phyloP scores from a whole-genome alignment of 306 rosid genomes.

The Medicago ruthenica region DNA sequence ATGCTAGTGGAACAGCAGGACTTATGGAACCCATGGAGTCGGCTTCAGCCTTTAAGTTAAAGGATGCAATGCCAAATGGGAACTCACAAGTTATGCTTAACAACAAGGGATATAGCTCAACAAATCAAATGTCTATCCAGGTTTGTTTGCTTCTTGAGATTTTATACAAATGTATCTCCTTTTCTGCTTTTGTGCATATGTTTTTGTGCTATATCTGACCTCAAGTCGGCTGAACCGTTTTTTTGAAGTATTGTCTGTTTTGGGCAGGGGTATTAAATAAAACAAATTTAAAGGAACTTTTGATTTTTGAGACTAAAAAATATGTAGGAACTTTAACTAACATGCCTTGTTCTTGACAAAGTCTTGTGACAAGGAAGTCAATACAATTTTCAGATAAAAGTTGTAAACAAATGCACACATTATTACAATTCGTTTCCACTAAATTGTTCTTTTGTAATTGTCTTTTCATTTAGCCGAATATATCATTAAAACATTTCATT shows the following conservation, averaged over 20 bases:
- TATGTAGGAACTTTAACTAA: background rate
- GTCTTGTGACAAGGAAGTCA: background rate
- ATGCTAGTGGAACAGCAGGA: slow-evolving; percentile 52
- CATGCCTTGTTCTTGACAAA: background rate
- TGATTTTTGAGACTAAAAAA: background rate
- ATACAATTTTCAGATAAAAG: too few species aligned
- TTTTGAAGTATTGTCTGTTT: too few species aligned
- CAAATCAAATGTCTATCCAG: slow-evolving; percentile 53
- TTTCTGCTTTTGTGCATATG: background rate
- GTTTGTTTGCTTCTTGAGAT: slow-evolving; percentile 44
- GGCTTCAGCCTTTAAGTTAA: slow-evolving; percentile 53
- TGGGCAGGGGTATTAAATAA: too few species aligned
- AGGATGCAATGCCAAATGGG: slow-evolving; percentile 54
- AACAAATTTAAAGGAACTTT: background rate
- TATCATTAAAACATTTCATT: background rate
- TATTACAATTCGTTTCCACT: background rate
- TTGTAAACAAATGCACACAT: background rate
- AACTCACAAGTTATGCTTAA: slow-evolving; percentile 51
- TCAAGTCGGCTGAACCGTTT: too few species aligned
- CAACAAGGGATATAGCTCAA: slow-evolving; percentile 44
- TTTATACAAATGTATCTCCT: slow-evolving; percentile 1
- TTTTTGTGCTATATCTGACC: background rate
- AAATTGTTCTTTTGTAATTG: too few species aligned
- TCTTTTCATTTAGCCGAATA: too few species aligned
- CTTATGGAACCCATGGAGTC: slow-evolving; percentile 47